phyloP scores from a whole-genome alignment of 2,329 filamentous ascomycete species.

The Colletotrichum neosansevieriae region DNA sequence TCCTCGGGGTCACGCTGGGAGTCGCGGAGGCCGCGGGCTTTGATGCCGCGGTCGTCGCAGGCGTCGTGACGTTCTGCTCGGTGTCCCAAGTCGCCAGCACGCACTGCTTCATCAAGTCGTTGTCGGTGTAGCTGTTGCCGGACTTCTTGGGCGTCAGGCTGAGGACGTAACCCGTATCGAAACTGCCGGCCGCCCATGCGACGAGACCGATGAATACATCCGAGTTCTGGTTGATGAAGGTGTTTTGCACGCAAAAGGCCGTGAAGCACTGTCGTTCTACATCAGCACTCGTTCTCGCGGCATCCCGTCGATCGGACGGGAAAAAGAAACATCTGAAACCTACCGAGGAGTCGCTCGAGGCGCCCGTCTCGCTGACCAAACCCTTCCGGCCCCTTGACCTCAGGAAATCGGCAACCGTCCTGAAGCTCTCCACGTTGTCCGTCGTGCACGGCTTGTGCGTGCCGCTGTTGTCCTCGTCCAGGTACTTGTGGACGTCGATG shows the following conservation, averaged over 20 bases:
- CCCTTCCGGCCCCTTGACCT: constrained; percentile 60
- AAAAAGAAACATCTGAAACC: constrained; percentile 33
- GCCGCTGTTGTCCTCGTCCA: constrained; percentile 69
- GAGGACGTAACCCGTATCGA: constrained; percentile 56
- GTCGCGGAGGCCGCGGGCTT: constrained; percentile 4
- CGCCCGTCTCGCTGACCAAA: constrained; percentile 66
- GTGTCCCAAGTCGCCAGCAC: constrained; percentile 47
- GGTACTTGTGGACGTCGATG: constrained; percentile 72
- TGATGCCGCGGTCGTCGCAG: neutral
- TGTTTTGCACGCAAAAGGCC: constrained; percentile 60
- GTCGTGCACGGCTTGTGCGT: constrained; percentile 64
- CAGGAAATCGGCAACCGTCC: constrained; percentile 60
- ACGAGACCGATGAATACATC: constrained; percentile 62
- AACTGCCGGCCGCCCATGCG: constrained; percentile 60
- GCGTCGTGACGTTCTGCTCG: constrained; percentile 29
- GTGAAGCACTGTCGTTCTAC: constrained; percentile 51
- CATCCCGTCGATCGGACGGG: neutral
- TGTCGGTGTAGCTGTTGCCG: constrained; percentile 51
- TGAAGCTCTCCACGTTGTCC: constrained; percentile 64
- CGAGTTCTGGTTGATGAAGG: constrained; percentile 58
- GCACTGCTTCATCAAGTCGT: constrained; percentile 57
- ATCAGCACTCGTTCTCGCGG: constrained; percentile 27
- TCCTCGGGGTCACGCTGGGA: constrained; percentile 1
- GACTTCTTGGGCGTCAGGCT: constrained; percentile 55
- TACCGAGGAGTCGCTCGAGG: constrained; percentile 56